These are phyloP conservation scores for Exophiala mesophila DNA, from an alignment of 2,329 filamentous ascomycete species.

Conservation along the genomic window DNA sequence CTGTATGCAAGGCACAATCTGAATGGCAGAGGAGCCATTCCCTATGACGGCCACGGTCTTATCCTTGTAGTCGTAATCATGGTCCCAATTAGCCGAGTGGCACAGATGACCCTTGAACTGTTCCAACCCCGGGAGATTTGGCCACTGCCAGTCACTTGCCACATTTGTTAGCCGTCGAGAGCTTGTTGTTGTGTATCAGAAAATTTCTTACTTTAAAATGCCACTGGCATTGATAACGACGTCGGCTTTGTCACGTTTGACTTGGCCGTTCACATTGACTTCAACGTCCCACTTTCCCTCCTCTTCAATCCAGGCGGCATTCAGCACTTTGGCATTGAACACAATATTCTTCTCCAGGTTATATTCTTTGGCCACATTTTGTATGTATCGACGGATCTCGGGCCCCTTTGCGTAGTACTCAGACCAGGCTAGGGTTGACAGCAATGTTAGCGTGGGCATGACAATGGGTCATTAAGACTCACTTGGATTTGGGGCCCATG, in stretches of 20 bases:
- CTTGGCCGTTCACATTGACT: slow-evolving; percentile 17
- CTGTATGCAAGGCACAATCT: slow-evolving; percentile 35
- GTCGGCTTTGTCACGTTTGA: slow-evolving; percentile 29
- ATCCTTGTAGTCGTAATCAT: slow-evolving; percentile 34
- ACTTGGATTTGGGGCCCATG: slow-evolving; percentile 11
- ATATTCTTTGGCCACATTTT: slow-evolving; percentile 11
- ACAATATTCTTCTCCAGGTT: slow-evolving; percentile 52
- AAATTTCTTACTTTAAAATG: slow-evolving; percentile 20
- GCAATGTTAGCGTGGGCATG: slow-evolving; percentile 10
- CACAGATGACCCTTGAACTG: slow-evolving; percentile 35
- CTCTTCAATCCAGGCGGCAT: slow-evolving; percentile 51
- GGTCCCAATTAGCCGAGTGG: slow-evolving; percentile 37
- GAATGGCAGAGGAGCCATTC: slow-evolving; percentile 26
- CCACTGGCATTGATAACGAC: slow-evolving; percentile 33
- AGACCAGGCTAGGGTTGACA: slow-evolving; percentile 13
- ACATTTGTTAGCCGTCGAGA: not conserved
- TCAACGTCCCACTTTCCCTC: slow-evolving; percentile 27
- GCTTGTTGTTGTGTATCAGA: not conserved
- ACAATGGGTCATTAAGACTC: slow-evolving; percentile 15
- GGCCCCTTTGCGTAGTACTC: slow-evolving; percentile 8
- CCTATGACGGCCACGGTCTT: slow-evolving; percentile 27
- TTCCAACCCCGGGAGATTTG: slow-evolving; percentile 27
- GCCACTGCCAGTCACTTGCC: slow-evolving; percentile 23
- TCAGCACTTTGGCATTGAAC: slow-evolving; percentile 52
- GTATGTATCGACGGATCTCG: slow-evolving; percentile 17